Evolutionary conservation across 108 stramenopile species (phyloP), one percentile per base, ranked within the genome.

Genomic region (Mediolabrus comicus): DNA sequence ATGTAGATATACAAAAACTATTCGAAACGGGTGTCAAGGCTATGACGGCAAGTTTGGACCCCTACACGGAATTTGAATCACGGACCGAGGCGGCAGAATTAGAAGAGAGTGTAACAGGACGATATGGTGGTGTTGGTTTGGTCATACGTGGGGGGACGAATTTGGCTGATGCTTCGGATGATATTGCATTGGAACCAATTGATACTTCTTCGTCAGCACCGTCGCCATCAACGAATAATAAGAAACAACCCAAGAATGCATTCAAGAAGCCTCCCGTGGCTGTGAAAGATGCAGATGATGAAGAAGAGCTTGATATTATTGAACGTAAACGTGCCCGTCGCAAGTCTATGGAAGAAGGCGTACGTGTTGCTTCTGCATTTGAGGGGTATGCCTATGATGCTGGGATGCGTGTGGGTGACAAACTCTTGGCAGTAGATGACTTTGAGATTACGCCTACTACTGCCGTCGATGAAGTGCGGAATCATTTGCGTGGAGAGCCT

Each of bases 41-140:
- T 64, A 98, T 98, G 98, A 83, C 97, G 14, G 71, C 80, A 26
- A 86, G 84, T 3, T 74, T 98, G 27, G 98, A 98, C 86, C 98
- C 98, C 2, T 98, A 98, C 73, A 98, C 98, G 13, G 96, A 97
- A 74, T 98, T 94, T 69, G 95, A 97, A 74, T 83, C 80, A 11
- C 67, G 70, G 30, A 68, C 88, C 38, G 90, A 93, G 41, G 95
- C 96, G 13, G 64, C 66, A 31, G 88, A 87, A 34, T 59, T 98
- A 71, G 87, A 78, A 62, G 97, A 98, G 77, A 74, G 70, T 22
- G 95, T 98, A 27, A 74, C 60, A 11, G 97, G 97, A 17, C 66
- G 71, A 34, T 98, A 98, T 80, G 97, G 94, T 2, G 97, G 97
- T 7, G 96, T 98, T 5, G 97, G 97, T 7, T 73, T 98, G 63